Base-by-base conservation (phyloP, 2,329 filamentous ascomycete genomes). In the Hyphodiscus sp. region DNA sequence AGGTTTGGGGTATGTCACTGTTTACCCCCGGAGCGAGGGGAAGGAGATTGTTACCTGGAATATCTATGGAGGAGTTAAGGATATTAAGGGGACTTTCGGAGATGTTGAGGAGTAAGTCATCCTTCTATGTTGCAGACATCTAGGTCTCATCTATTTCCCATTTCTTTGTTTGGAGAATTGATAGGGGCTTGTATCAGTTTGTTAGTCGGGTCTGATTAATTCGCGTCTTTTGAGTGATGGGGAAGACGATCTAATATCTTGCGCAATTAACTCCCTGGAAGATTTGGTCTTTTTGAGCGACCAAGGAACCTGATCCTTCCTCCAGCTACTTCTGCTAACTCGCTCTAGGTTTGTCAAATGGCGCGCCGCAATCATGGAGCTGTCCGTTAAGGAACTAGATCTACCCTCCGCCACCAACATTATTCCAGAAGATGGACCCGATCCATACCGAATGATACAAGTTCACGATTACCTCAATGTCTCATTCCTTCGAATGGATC, bases 391-490 rank as follows among this genome's bases (percentile, higher is more conserved):
- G 58, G 83, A 89, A 58, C 83, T 96, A 51, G 77, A 83, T 59
- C 78, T 96, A 58, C 68, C 78, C 19, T 76, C 80, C 23, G 88
- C 89, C 49, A 90, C 82, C 9, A 74, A 78, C 60, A 79, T 82
- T 43, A 89, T 67, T 30, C 58, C 62, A 1, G 85, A 89, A 53
- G 85, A 83, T 58, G 74, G 75, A 33, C 75, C 81, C 61, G 92
- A 96, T 67, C 89, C 87, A 1, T 95, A 96, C 74, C 89, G 92
- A 71, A 91, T 95, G 75, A 80, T 89, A 64, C 91, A 96, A 72
- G 84, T 96, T 26, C 92, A 97, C 73, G 92, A 97, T 75, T 96
- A 96, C 76, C 82, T 88, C 63, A 85, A 83, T 58, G 85, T 95
- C 68, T 89, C 85, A 66, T 96, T 96, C 77, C 77, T 96, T 62